A percentile compares a stretch with the other conserved stretches of the same genome.
Evolutionary conservation across 2,329 filamentous ascomycete species (phyloP).

Genomic region (Magnaporthiopsis poae): DNA sequence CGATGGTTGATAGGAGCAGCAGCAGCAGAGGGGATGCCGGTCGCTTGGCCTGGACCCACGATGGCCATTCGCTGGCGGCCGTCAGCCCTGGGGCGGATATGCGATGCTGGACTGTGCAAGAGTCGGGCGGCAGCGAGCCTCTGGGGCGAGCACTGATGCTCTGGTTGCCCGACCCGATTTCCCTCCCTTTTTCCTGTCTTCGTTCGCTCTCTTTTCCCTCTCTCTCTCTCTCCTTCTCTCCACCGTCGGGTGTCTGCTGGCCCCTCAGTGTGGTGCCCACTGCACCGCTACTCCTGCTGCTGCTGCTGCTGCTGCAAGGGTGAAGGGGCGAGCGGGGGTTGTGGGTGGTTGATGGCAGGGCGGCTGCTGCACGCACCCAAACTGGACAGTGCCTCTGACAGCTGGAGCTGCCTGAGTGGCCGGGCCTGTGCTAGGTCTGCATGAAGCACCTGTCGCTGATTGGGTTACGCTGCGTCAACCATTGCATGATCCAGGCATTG

Average conservation of each 20-base stretch:
- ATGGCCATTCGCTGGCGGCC: not conserved
- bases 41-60: not conserved
- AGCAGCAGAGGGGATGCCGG: not conserved
- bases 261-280: not conserved
- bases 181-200: not conserved
- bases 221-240: not conserved
- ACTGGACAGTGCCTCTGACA: slow-evolving; percentile 12
- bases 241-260: not conserved
- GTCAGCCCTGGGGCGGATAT: slow-evolving; percentile 1
- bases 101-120: not conserved
- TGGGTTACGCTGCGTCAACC: slow-evolving; percentile 11
- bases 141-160: not conserved
- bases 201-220: not conserved
- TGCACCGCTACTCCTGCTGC: not conserved
- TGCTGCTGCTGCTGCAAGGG: not conserved
- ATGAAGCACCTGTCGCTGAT: slow-evolving; percentile 8
- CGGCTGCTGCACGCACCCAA: not conserved
- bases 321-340: not conserved
- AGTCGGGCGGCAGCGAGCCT: not conserved
- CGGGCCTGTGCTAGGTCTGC: slow-evolving; percentile 4
- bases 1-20: not conserved
- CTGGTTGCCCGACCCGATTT: not conserved
- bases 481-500: slow-evolving; percentile 12
- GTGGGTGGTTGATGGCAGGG: not conserved
- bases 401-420: slow-evolving; percentile 15